Evolutionary conservation across 2,329 filamentous ascomycete genomes (phyloP), one percentile per base, ranked within the genome.

Genomic region (Sporothrix mexicana): DNA sequence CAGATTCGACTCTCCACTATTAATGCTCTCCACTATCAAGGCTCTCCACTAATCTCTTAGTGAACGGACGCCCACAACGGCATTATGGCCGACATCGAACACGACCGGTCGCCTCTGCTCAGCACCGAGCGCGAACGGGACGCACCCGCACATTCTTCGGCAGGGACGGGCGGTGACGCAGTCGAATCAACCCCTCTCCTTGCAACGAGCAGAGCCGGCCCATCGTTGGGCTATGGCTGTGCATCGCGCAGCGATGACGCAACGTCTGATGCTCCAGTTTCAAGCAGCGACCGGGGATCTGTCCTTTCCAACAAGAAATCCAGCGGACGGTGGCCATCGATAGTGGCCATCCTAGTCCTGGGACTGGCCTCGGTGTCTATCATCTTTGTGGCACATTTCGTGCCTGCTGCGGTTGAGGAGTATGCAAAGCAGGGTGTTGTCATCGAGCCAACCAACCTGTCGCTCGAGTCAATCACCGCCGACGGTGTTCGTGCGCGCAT

Each of bases 401-500:
- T 92, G 0, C 95, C 95, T 1, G 90, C 92, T 17, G 89, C 91
- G 8, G 89, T 97, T 12, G 90, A 97, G 81, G 88, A 93, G 79
- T 99, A 99, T 81, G 93, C 92, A 67, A 92, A 95, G 81, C 87
- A 95, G 80, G 93, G 95, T 2, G 87, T 91, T 30, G 90, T 95
- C 20, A 88, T 99, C 76, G 90, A 95, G 79, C 93, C 96, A 1
- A 94, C 92, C 6, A 92, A 91, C 76, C 83, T 99, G 23, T 94
- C 94, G 1, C 90, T 99, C 74, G 92, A 96, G 78, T 93, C 92
- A 1, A 92, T 98, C 76, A 98, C 94, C 0, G 79, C 89, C 8
- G 87, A 91, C 73, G 95, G 96, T 13, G 88, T 98, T 9, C 89
- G 88, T 74, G 92, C 93, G 45, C 90, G 94, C 75, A 86, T 99